Percentiles rank a stretch among this genome's conserved stretches.
Conservation (phyloP, 2,329 filamentous ascomycete species). For the Verticillium klebahnii region DNA sequence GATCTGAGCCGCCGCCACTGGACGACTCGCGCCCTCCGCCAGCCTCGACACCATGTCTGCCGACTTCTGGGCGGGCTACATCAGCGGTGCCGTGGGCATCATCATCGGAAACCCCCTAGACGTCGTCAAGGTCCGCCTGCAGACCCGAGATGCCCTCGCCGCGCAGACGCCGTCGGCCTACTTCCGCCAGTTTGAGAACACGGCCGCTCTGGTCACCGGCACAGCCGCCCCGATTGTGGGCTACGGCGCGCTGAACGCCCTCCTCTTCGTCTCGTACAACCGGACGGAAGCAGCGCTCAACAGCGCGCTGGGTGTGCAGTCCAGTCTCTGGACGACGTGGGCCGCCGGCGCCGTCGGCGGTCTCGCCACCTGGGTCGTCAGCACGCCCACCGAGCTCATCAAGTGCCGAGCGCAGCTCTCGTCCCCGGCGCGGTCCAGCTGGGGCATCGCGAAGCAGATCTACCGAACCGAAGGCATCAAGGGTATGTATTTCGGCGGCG, state of each 20-base stretch:
- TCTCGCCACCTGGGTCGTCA: constrained; percentile 79
- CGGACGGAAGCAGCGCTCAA: constrained; percentile 65
- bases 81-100: constrained; percentile 76
- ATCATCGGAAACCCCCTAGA: constrained; percentile 19
- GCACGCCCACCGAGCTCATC: constrained; percentile 83
- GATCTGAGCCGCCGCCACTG: neutral
- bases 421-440: constrained; percentile 47
- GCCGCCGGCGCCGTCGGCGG: constrained; percentile 76
- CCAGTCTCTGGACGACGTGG: constrained; percentile 65
- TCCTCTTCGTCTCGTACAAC: constrained; percentile 90
- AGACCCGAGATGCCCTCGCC: constrained; percentile 44
- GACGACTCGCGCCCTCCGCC: neutral
- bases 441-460: constrained; percentile 59
- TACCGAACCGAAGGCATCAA: constrained; percentile 52
- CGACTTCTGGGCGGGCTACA: constrained; percentile 91
- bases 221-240: constrained; percentile 81
- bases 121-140: constrained; percentile 69
- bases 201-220: constrained; percentile 50
- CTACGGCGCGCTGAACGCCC: constrained; percentile 85
- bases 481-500: constrained; percentile 78
- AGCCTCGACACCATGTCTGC: constrained; percentile 59
- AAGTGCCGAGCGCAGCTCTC: constrained; percentile 81
- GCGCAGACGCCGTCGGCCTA: constrained; percentile 12
- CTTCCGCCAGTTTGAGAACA: constrained; percentile 26
- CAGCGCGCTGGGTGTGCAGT: constrained; percentile 22